phyloP scores from a whole-genome alignment of 768 basidiomycete genomes.

The Tephrocybe rancida region DNA sequence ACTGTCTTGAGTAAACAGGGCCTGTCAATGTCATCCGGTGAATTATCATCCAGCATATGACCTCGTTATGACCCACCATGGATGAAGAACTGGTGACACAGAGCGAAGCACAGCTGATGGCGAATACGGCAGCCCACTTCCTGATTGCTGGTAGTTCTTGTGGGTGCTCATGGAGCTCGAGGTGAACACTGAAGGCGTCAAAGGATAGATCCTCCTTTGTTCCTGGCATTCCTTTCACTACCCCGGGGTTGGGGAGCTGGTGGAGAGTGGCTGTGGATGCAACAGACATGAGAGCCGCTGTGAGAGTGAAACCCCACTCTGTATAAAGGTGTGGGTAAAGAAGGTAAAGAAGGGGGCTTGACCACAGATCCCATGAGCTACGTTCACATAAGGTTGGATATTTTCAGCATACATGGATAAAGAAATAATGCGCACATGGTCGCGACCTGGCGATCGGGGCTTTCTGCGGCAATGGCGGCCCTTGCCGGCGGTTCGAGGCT shows the following conservation, averaged over 20 bases:
- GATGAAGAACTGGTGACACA: constrained; percentile 61
- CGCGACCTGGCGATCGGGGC: background rate
- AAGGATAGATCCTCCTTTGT: background rate
- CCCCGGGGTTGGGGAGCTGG: constrained; percentile 1
- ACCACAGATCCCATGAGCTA: constrained; percentile 9
- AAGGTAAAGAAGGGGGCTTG: constrained; percentile 4
- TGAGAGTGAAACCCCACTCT: background rate
- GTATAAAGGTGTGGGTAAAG: background rate
- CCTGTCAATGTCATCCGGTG: constrained; percentile 32
- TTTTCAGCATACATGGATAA: background rate
- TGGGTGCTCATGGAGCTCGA: constrained; percentile 45
- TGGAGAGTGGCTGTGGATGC: constrained; percentile 12
- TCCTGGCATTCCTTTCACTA: background rate
- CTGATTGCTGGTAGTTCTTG: constrained; percentile 37
- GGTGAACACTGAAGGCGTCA: constrained; percentile 31
- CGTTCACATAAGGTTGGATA: constrained; percentile 11
- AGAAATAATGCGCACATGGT: background rate
- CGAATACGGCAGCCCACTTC: constrained; percentile 51
- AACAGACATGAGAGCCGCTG: constrained; percentile 9
- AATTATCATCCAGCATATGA: background rate
- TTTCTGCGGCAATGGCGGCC: constrained; percentile 13
- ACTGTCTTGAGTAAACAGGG: constrained; percentile 63
- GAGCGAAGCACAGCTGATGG: constrained; percentile 48
- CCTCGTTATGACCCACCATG: constrained; percentile 38
- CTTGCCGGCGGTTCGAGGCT: constrained; percentile 14